Conservation (phyloP, 2,329 filamentous ascomycete species). For the Leptographium galeiforme region DNA sequence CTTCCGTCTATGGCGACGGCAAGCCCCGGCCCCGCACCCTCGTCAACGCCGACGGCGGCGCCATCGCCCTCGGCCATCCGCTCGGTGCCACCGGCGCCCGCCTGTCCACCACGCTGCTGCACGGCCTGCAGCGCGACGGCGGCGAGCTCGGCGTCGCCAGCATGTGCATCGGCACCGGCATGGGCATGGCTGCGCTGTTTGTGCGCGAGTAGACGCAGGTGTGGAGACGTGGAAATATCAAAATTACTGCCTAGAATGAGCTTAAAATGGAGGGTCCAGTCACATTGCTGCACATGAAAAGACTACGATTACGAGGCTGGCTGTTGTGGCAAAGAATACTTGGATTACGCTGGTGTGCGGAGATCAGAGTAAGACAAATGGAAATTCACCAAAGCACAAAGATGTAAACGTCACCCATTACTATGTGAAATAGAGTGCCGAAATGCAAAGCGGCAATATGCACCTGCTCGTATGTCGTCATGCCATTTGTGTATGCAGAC, state of each 20-base stretch:
- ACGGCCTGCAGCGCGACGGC: slow-evolving; percentile 54
- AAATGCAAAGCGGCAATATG: no score
- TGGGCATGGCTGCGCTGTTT: slow-evolving; percentile 43
- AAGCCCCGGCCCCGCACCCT: slow-evolving; percentile 27
- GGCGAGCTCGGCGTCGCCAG: slow-evolving; percentile 73
- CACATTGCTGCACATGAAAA: background rate
- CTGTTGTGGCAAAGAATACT: background rate
- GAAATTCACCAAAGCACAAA: no score
- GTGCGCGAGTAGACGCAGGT: slow-evolving; percentile 16
- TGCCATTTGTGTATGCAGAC: no score
- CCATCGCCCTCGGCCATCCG: slow-evolving; percentile 87
- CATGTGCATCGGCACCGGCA: slow-evolving; percentile 81
- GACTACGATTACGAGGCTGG: background rate
- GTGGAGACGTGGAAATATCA: background rate
- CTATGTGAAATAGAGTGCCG: background rate
- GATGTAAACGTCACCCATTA: background rate
- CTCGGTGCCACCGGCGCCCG: slow-evolving; percentile 78
- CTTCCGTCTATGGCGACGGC: slow-evolving; percentile 13
- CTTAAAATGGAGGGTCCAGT: no score
- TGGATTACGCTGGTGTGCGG: no score
- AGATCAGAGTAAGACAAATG: no score
- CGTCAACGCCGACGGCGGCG: slow-evolving; percentile 86
- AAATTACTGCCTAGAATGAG: no score
- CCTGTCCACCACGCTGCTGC: slow-evolving; percentile 58
- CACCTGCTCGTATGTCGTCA: no score